These are phyloP conservation scores for Ochetophila trinervis DNA, from an alignment of 306 rosid species.

Conservation along the genomic window DNA sequence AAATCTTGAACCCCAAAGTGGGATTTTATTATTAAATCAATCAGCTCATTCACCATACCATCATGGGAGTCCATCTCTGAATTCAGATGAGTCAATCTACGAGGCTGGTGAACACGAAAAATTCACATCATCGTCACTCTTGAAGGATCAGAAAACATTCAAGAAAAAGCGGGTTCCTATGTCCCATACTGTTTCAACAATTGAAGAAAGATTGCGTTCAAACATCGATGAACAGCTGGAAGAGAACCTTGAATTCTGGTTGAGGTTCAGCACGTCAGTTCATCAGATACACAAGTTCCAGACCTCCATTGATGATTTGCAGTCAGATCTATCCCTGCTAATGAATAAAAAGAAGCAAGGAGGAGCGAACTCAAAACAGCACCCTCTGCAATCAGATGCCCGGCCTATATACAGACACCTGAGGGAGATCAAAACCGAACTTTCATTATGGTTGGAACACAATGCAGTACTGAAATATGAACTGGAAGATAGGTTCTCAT, in stretches of 20 bases:
- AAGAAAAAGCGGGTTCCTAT: slow-evolving; percentile 19
- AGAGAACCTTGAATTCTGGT: slow-evolving; percentile 85
- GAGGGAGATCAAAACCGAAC: slow-evolving; percentile 76
- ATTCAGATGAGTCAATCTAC: slow-evolving; percentile 14
- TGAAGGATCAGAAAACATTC: slow-evolving; percentile 17
- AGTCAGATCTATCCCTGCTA: slow-evolving; percentile 39
- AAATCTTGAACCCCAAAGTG: slow-evolving; percentile 36
- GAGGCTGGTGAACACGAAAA: slow-evolving; percentile 26
- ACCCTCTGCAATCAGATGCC: slow-evolving; percentile 43
- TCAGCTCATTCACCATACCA: slow-evolving; percentile 26
- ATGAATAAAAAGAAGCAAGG: slow-evolving; percentile 33
- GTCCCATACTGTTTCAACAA: slow-evolving; percentile 33
- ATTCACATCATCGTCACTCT: slow-evolving; percentile 1
- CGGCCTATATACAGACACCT: slow-evolving; percentile 67
- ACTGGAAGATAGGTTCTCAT: slow-evolving; percentile 50
- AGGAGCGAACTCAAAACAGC: slow-evolving; percentile 28
- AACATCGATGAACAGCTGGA: slow-evolving; percentile 62
- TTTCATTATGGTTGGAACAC: slow-evolving; percentile 77
- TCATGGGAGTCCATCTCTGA: slow-evolving; percentile 24
- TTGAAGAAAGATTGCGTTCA: slow-evolving; percentile 58
- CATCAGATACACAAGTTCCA: slow-evolving; percentile 85
- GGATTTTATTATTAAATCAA: slow-evolving; percentile 26
- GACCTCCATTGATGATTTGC: slow-evolving; percentile 60
- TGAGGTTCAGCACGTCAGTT: slow-evolving; percentile 77
- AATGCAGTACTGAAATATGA: slow-evolving; percentile 66